Evolutionary conservation across 306 rosid species (phyloP).

Genomic region (Gleditsia sinensis): DNA sequence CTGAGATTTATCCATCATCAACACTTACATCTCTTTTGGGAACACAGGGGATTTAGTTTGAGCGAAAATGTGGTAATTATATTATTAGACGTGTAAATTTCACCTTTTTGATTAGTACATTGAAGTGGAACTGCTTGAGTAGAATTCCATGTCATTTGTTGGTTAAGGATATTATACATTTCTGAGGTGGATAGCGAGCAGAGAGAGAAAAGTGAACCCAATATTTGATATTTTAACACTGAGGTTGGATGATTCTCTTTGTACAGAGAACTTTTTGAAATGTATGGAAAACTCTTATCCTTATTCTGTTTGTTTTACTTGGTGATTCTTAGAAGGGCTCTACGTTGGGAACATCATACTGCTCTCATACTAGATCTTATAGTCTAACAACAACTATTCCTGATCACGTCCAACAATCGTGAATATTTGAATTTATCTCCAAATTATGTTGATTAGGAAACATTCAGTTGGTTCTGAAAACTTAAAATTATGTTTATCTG

Average conservation of each 20-base stretch:
- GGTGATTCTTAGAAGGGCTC: neutral
- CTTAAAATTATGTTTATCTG: neutral
- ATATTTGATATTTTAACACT: neutral
- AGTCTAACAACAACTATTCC: neutral
- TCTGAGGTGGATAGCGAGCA: neutral
- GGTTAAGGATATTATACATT: neutral
- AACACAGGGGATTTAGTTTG: neutral
- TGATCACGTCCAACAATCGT: neutral
- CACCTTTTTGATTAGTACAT: neutral
- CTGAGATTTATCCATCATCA: neutral
- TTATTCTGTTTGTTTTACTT: neutral
- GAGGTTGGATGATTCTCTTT: neutral
- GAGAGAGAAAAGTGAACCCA: neutral
- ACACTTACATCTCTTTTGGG: neutral
- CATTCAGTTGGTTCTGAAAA: neutral
- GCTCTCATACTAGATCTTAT: neutral
- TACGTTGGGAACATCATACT: slow-evolving; percentile 2
- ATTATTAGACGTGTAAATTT: neutral
- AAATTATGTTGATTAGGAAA: neutral
- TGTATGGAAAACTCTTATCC: neutral
- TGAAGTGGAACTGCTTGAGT: slow-evolving; percentile 11
- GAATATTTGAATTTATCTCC: neutral
- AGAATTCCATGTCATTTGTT: neutral
- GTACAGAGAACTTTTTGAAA: neutral
- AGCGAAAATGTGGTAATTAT: neutral